Evolutionary conservation across 768 basidiomycete species (phyloP), one percentile per base, ranked within the genome.

Genomic region (Lepiota brunneoincarnata): DNA sequence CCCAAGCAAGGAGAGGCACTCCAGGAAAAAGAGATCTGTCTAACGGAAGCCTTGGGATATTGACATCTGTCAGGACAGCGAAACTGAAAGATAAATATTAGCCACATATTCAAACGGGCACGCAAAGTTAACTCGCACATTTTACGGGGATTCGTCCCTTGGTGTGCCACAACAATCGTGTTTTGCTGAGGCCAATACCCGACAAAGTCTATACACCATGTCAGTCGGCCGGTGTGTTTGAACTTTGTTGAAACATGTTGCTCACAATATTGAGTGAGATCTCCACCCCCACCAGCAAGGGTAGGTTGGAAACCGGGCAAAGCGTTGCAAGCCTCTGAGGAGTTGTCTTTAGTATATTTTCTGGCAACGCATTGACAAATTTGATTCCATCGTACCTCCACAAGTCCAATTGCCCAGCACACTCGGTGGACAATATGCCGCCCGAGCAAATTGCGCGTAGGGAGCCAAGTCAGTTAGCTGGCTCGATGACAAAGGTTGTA

Each of bases 61-160:
- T 66, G 48, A 59, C 51, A 60, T 85, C 81, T 10, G 79, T 84
- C 45, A 84, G 65, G 48, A 75, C 67, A 2, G 83, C 73, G 15
- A 76, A 38, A 49, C 80, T 82, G 48, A 23, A 31, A 31, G 31
- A 2, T 14, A 17, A n/a, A 2, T 2, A 18, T 48, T 23, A 54
- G 46, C 56, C 3, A 47, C 26, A 15, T 12, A 44, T 24, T 7
- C 24, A 44, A n/a, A 28, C 34, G 48, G 31, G 7, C 12, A 26
- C 23, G 18, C 28, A 21, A 10, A 0, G 9, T 20, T 5, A 6
- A 34, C 10, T 53, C 75, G 64, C 58, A 83, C 83, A 86, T 59
- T 52, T 79, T 63, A 0, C 68, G 74, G 5, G 82, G 79, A 56
- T 86, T 79, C 4, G 84, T 85, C 11, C 84, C 84, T 60, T 86